Evolutionary conservation across 1,139 yeast species (phyloP).

Genomic region (Candida tetrigidarum): DNA sequence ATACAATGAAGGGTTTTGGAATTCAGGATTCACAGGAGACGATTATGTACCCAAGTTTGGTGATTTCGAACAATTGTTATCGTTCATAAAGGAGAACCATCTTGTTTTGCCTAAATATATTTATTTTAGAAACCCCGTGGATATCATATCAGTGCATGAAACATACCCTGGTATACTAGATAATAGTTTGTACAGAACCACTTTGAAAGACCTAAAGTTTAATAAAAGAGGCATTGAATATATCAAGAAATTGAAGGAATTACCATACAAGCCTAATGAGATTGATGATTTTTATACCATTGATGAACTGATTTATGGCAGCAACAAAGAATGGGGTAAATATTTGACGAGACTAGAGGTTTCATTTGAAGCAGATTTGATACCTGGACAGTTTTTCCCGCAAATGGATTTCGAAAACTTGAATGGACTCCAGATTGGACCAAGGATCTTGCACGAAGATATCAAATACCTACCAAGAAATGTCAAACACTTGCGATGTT

Average conservation of each 20-base stretch:
- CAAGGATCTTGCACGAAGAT: background rate
- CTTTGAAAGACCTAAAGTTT: slow-evolving; percentile 1
- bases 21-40: background rate
- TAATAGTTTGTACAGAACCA: background rate
- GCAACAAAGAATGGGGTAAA: background rate
- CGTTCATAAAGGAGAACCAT: background rate
- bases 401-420: background rate
- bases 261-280: background rate
- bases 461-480: background rate
- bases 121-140: background rate
- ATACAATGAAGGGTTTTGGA: background rate
- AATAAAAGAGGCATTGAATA: background rate
- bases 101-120: background rate
- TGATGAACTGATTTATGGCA: slow-evolving; percentile 1
- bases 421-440: background rate
- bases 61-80: background rate
- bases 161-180: background rate
- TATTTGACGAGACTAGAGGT: background rate
- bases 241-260: background rate
- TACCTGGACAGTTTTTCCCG: background rate
- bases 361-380: background rate
- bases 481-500: background rate
- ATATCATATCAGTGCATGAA: background rate
- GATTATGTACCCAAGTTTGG: background rate
- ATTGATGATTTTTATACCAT: background rate